Percentiles rank a stretch among this genome's conserved stretches.
These are phyloP conservation scores for Suhomyces taliae DNA, from an alignment of 1,139 yeast genomes.

Conservation along the genomic window DNA sequence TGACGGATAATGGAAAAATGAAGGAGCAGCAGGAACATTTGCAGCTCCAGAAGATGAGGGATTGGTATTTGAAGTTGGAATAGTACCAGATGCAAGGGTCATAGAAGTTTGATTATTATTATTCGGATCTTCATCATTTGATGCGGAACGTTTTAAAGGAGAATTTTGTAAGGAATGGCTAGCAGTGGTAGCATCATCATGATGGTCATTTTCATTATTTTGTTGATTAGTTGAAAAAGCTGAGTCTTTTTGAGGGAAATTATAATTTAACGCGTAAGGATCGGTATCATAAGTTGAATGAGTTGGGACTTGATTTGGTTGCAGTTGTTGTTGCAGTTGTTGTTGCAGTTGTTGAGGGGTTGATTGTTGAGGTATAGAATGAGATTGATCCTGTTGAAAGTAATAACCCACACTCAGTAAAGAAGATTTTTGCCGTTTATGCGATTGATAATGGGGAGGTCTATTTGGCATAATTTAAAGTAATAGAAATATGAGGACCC, in stretches of 20 bases:
- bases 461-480: slow-evolving; percentile 14
- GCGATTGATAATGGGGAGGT: slow-evolving; percentile 25
- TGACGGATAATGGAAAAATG: slow-evolving; percentile 17
- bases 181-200: slow-evolving; percentile 9
- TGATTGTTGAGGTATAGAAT: slow-evolving; percentile 5
- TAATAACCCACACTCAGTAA: slow-evolving; percentile 38
- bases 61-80: slow-evolving; percentile 1
- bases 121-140: slow-evolving; percentile 8
- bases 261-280: slow-evolving; percentile 14
- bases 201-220: slow-evolving; percentile 2
- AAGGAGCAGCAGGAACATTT: slow-evolving; percentile 8
- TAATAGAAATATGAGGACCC: not conserved
- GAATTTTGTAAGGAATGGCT: slow-evolving; percentile 13
- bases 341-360: not conserved
- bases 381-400: slow-evolving; percentile 19
- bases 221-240: not conserved
- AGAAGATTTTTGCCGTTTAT: slow-evolving; percentile 46
- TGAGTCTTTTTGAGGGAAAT: slow-evolving; percentile 13
- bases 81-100: not conserved
- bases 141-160: slow-evolving; percentile 12
- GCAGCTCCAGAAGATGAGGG: slow-evolving; percentile 2
- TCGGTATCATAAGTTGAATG: slow-evolving; percentile 12
- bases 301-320: slow-evolving; percentile 1
- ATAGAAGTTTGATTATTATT: slow-evolving; percentile 5
- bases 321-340: not conserved